Percentiles rank a stretch among this genome's conserved stretches.
phyloP scores from a whole-genome alignment of 805 yeast species.

The Cyberlindnera amylophila region DNA sequence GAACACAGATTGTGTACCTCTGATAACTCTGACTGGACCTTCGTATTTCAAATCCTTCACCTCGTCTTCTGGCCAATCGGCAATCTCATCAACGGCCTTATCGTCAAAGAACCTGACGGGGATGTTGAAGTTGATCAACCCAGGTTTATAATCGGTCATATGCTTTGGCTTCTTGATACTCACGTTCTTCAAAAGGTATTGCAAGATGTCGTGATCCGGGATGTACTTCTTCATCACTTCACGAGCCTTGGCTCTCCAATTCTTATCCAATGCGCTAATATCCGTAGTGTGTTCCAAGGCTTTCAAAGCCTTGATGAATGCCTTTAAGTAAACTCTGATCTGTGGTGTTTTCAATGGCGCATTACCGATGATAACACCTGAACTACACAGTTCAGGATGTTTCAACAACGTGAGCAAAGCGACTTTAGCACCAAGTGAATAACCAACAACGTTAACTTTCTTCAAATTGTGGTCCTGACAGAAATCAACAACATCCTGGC shows the following conservation, averaged over 20 bases:
- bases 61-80: conserved; percentile 31
- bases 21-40: conserved; percentile 38
- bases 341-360: conserved; percentile 34
- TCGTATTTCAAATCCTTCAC: conserved; percentile 23
- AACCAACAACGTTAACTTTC: conserved; percentile 37
- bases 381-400: conserved; percentile 35
- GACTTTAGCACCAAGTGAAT: conserved; percentile 52
- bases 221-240: conserved; percentile 19
- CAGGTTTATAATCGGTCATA: conserved; percentile 25
- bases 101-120: conserved; percentile 28
- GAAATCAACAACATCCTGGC: conserved; percentile 38
- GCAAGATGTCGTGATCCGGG: conserved; percentile 27
- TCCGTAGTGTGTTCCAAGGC: conserved; percentile 29
- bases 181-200: conserved; percentile 37
- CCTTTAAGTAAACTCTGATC: conserved; percentile 32
- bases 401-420: conserved; percentile 41
- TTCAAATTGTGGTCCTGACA: conserved; percentile 30
- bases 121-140: conserved; percentile 28
- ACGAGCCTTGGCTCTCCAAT: conserved; percentile 28
- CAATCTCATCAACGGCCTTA: conserved; percentile 24
- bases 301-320: conserved; percentile 38
- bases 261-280: conserved; percentile 24
- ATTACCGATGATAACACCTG: conserved; percentile 44
- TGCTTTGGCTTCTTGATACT: conserved; percentile 24
- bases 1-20: conserved; percentile 38